A percentile compares a stretch with the other conserved stretches of the same genome.
Evolutionary conservation across 2,329 filamentous ascomycete genomes (phyloP).

Genomic region (Lasiodiplodia gonubiensis): DNA sequence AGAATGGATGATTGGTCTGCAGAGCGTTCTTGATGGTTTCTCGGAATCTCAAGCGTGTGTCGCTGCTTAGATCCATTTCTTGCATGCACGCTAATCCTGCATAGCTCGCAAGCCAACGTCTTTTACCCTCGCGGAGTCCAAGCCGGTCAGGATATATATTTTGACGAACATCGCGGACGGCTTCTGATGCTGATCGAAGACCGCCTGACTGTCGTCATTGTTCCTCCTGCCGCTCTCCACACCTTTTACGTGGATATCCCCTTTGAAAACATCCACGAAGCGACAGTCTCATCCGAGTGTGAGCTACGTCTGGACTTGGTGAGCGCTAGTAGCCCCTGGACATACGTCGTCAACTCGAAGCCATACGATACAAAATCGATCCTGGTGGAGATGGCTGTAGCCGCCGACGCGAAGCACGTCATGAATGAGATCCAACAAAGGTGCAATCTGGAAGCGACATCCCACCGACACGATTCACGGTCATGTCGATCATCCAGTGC

Average conservation of each 20-base stretch:
- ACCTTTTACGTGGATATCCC: conserved; percentile 41
- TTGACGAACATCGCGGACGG: neutral
- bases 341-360: conserved; percentile 37
- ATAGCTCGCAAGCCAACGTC: neutral
- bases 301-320: conserved; percentile 31
- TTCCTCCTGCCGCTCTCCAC: conserved; percentile 21
- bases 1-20: conserved; percentile 39
- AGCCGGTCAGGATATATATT: conserved; percentile 35
- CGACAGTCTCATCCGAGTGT: neutral
- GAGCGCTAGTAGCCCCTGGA: conserved; percentile 31
- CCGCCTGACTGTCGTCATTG: conserved; percentile 36
- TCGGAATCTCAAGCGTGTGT: conserved; percentile 24
- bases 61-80: no score
- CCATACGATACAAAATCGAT: conserved; percentile 33
- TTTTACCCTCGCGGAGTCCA: conserved; percentile 30
- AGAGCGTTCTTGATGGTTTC: conserved; percentile 38
- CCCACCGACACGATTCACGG: neutral
- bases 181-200: conserved; percentile 18
- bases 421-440: neutral
- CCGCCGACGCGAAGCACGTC: neutral
- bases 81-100: neutral
- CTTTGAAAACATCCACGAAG: conserved; percentile 17
- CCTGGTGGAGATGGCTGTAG: neutral
- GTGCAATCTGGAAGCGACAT: neutral
- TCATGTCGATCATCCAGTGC: neutral